These are phyloP conservation scores for Decorospora gaudefroyi DNA, from an alignment of 2,329 filamentous ascomycete genomes.

Conservation along the genomic window DNA sequence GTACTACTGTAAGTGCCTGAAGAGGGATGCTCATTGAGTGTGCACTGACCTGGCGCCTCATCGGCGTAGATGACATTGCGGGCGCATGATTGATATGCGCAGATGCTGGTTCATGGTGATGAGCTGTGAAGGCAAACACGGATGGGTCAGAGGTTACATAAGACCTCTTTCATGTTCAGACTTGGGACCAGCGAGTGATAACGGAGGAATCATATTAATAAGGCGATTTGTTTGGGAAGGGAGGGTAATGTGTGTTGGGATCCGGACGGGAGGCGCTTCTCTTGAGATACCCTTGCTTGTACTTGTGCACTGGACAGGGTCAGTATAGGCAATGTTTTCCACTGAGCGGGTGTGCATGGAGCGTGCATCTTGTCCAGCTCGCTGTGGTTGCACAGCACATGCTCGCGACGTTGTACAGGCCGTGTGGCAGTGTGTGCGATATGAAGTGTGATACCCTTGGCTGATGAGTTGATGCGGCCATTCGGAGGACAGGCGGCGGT, in stretches of 20 bases:
- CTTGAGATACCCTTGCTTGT: constrained; percentile 40
- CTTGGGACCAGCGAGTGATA: constrained; percentile 2
- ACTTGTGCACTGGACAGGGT: constrained; percentile 16
- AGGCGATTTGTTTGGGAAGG: neutral
- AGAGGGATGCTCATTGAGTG: neutral
- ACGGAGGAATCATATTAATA: constrained; percentile 1
- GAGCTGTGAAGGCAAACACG: constrained; percentile 4
- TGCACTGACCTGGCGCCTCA: constrained; percentile 3
- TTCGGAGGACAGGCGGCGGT: constrained; percentile 14
- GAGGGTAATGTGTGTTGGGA: constrained; percentile 9
- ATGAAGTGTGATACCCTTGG: constrained; percentile 21
- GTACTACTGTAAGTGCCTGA: constrained; percentile 76
- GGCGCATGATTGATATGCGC: constrained; percentile 6
- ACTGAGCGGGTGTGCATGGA: constrained; percentile 14
- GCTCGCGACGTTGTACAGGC: constrained; percentile 27
- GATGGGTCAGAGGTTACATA: constrained; percentile 10
- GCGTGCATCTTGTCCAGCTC: constrained; percentile 22
- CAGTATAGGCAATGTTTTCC: constrained; percentile 15
- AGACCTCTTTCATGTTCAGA: neutral
- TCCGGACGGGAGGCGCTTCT: constrained; percentile 20
- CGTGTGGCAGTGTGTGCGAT: constrained; percentile 20
- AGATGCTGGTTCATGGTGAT: neutral
- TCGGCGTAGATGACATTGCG: constrained; percentile 14
- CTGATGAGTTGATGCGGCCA: constrained; percentile 14
- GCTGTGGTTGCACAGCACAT: constrained; percentile 30